Base-by-base conservation (phyloP, 139 green algal species). In the Eudorina sp. region DNA sequence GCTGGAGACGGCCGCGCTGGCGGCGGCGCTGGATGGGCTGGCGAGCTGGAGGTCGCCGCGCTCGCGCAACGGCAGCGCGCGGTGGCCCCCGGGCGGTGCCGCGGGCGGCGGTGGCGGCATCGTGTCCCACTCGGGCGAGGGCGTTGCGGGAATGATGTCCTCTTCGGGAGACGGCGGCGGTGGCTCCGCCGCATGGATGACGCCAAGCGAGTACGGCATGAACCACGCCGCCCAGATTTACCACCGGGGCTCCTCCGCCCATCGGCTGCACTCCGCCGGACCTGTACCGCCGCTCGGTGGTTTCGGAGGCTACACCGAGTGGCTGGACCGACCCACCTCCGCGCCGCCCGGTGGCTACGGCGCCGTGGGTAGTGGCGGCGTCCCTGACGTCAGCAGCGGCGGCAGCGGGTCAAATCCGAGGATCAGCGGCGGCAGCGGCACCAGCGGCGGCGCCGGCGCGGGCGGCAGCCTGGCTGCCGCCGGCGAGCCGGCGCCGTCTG, bases 1-100 rank as follows among this genome's bases (percentile, higher is more conserved):
- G 60, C 40, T 86, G 60, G 60, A 76, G 60, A 53, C 80, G 41
- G 80, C 80, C n/a, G 80, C 80, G 60, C 80, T 86, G 40, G 80
- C 80, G 60, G 60, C 41, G 80, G 80, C 80, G 16, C 45, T 86
- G 60, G 80, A 86, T 0, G 80, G 64, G 31, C 3, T 86, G 31
- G 43, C 43, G 14, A 16, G 29, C 36, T 73, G 43, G 41, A n/a
- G 25, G 48, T n/a, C 45, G 29, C 48, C 29, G 9, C 60, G 27
- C 46, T 46, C 45, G 25, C 74, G 43, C 8, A 18, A 7, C 34
- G 4, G 29, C 27, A 82, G 74, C 25, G 29, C 25, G 27, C 27
- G 64, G 38, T 41, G 38, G 55, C 36, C 45, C 14, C 43, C 31
- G 25, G 38, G 68, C 68, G 68, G 68, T 16, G 38, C 4, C 73